Evolutionary conservation across 73 alveolate species (phyloP).

Genomic region (Effrenium voratum): DNA sequence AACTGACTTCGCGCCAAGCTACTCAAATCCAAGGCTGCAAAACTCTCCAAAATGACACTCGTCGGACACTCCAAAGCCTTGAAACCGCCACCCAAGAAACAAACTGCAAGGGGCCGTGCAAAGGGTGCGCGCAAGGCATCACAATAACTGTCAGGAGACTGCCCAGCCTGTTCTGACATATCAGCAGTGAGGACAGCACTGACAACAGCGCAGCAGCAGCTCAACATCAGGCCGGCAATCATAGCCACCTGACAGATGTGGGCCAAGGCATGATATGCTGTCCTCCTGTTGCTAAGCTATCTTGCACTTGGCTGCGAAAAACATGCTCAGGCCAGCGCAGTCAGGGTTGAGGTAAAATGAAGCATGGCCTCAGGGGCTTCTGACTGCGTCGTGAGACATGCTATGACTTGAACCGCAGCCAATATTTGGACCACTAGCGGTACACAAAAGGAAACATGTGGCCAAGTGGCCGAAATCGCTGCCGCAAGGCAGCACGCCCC

Average conservation of each 20-base stretch:
- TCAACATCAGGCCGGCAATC: neutral
- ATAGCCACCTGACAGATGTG: constrained; percentile 31
- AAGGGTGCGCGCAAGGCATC: neutral
- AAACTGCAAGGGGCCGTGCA: neutral
- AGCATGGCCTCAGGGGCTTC: neutral
- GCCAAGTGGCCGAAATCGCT: neutral
- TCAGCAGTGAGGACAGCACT: constrained; percentile 59
- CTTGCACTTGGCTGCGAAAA: neutral
- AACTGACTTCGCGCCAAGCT: neutral
- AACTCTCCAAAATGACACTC: neutral
- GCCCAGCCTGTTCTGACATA: constrained; percentile 74
- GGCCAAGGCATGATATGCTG: neutral
- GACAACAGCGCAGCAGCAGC: constrained; percentile 77
- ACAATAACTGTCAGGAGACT: neutral
- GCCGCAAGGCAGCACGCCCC: too few species aligned
- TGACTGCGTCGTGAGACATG: too few species aligned
- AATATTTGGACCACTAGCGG: neutral
- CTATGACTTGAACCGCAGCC: too few species aligned
- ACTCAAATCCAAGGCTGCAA: neutral
- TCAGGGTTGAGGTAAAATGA: neutral
- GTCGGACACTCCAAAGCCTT: too few species aligned
- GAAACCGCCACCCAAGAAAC: neutral
- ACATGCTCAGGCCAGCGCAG: neutral
- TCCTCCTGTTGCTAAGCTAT: too few species aligned
- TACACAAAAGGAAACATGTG: neutral